Evolutionary conservation across 2,329 filamentous ascomycete genomes (phyloP), one percentile per base, ranked within the genome.

Genomic region (Monosporascus ibericus): DNA sequence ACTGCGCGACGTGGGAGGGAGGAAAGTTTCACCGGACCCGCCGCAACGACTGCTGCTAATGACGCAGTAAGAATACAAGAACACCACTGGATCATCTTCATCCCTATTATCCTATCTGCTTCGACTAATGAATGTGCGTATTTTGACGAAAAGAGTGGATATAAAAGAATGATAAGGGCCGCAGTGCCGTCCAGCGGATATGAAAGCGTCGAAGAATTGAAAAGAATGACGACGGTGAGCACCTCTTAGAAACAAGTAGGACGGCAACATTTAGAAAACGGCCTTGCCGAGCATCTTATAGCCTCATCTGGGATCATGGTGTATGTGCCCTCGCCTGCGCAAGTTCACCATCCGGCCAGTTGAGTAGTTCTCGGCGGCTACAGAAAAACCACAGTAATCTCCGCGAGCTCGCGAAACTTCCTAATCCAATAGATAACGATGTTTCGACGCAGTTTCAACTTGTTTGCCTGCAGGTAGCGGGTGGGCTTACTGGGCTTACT

Each of bases 1-100:
- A 74, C 72, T 5, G 60, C 57, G 36, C 68, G 39, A 6, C 18
- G 18, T 20, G 18, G 8, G 14, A 6, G 39, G 11, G 39, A 60
- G 15, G 27, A 49, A 34, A 58, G 51, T n/a, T 63, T 46, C 5
- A 55, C 48, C 6, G 64, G 64, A 22, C 59, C 58, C 36, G 65
- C 60, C 15, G 58, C 55, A 38, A 42, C 39, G 39, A 56, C 53
- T 22, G 59, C 17, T 15, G 54, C 53, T 27, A 44, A 18, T 25
- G 57, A 49, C 20, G 48, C 50, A 52, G 57, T 42, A 44, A 66
- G 52, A 48, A 64, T 17, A 49, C 27, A 7, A 7, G 40, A 9
- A 25, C 6, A 44, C 20, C 17, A 42, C 39, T 42, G 39, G 5
- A 42, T 18, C 39, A 20, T 42, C 20, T 18, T 42, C 11, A 9